Evolutionary conservation across 108 stramenopile species (phyloP), one percentile per base, ranked within the genome.

Genomic region (Nannochloropsis gaditana): DNA sequence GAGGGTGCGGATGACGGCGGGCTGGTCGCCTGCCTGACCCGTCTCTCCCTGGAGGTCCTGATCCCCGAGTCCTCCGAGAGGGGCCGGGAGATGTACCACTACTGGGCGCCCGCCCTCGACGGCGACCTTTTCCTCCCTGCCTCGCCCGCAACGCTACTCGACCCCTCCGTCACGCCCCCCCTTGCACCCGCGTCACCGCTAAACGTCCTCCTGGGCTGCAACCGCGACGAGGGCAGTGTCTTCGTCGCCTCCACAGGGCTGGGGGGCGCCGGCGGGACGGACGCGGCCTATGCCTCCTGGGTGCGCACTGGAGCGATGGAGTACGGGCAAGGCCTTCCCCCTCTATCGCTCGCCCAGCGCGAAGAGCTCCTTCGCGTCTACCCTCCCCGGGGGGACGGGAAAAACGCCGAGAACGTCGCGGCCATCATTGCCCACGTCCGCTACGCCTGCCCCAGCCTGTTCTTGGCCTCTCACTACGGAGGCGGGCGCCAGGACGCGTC

Each of bases 111-210:
- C 59, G 19, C n/a, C 59, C 15, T 73, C n/a, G 4, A 3, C 59
- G 59, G 59, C 59, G 59, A 73, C 59, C 59, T 15, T n/a, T 73
- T 73, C 59, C 59, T 73, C 59, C 59, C 59, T n/a, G 15, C 59
- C 59, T n/a, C 59, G 19, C 59, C 15, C 15, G 47, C 47, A 2
- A n/a, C 15, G 59, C 59, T 73, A 15, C 59, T 73, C 59, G n/a
- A 73, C 59, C n/a, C 59, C 6, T 73, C 59, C 59, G 15, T 8
- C n/a, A n/a, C 6, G 19, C n/a, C 59, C 59, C 59, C n/a, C 59
- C 5, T n/a, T 73, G 3, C 47, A 0, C 15, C 47, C 47, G 47
- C 15, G 11, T 15, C 47, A 11, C 47, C 15, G 19, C 59, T 73
- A 5, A 15, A 15, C 59, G n/a, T 73, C 59, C 59, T 73, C 6